These are phyloP conservation scores for Colletotrichum cordylinicola DNA, from an alignment of 2,329 filamentous ascomycete genomes.

Conservation along the genomic window DNA sequence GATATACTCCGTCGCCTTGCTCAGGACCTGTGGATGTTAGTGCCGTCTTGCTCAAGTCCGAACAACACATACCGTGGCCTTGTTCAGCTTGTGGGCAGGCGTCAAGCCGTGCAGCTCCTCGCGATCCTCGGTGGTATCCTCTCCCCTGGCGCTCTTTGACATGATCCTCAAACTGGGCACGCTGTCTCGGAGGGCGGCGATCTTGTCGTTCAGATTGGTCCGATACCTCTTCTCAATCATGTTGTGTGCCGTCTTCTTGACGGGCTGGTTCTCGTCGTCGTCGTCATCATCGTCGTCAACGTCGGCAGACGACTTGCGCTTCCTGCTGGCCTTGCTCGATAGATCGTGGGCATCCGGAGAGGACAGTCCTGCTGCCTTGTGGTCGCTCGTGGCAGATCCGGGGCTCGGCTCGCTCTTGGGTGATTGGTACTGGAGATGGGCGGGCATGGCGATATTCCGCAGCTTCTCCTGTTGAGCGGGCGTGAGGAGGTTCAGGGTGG, in stretches of 20 bases:
- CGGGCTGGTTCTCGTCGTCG: conserved; percentile 58
- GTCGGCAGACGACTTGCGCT: conserved; percentile 74
- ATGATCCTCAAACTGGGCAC: conserved; percentile 89
- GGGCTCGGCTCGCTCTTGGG: conserved; percentile 65
- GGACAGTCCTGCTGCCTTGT: conserved; percentile 53
- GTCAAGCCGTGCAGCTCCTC: conserved; percentile 84
- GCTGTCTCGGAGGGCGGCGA: conserved; percentile 87
- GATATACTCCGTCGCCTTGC: conserved; percentile 97
- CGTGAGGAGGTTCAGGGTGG: conserved; percentile 45
- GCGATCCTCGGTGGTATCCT: conserved; percentile 74
- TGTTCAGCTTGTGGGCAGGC: conserved; percentile 93
- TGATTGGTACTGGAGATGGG: conserved; percentile 65
- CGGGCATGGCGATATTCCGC: conserved; percentile 69
- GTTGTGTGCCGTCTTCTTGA: conserved; percentile 96
- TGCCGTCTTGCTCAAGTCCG: rapidly evolving
- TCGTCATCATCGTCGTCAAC: conserved; percentile 62
- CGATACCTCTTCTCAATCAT: conserved; percentile 98
- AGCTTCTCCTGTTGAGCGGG: conserved; percentile 66
- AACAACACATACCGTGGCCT: conserved; percentile 74
- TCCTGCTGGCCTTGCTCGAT: conserved; percentile 59
- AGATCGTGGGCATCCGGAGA: conserved; percentile 59
- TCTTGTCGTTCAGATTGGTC: conserved; percentile 97
- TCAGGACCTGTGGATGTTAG: conserved; percentile 65
- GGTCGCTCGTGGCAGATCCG: conserved; percentile 56
- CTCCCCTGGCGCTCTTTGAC: conserved; percentile 72